phyloP scores from a whole-genome alignment of 768 basidiomycete species.

The Phanerochaete sordida region DNA sequence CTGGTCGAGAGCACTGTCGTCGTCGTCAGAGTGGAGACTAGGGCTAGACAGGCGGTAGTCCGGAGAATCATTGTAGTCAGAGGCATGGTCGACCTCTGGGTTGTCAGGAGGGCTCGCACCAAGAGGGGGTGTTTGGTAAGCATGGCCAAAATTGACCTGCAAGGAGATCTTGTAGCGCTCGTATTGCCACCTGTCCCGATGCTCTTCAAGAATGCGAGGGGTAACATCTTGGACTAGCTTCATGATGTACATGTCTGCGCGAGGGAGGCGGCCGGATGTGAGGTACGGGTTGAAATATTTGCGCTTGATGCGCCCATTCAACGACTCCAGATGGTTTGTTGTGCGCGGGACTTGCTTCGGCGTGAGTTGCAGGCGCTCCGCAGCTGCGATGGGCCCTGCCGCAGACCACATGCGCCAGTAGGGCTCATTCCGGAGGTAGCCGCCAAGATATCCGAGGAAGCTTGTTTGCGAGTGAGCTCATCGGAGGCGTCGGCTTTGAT shows the following conservation, averaged over 20 bases:
- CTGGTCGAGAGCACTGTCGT: too few relatives aligned
- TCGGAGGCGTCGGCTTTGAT: neutral
- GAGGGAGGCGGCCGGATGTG: neutral
- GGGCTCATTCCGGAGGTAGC: neutral
- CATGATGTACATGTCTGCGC: neutral
- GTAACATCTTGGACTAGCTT: neutral
- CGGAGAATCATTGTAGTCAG: too few relatives aligned
- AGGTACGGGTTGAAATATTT: conserved; percentile 17
- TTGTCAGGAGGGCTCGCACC: too few relatives aligned
- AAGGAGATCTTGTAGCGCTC: too few relatives aligned
- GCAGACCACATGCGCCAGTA: conserved; percentile 30
- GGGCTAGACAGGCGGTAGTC: too few relatives aligned
- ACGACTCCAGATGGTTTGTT: conserved; percentile 34
- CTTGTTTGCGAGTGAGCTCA: neutral
- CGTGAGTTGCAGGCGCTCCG: conserved; percentile 19
- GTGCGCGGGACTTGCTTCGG: conserved; percentile 25
- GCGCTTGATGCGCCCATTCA: conserved; percentile 30
- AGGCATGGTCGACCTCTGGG: too few relatives aligned
- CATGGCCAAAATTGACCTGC: too few relatives aligned
- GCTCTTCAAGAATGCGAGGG: neutral
- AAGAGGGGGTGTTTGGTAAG: too few relatives aligned
- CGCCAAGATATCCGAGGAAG: neutral
- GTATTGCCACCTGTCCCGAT: neutral
- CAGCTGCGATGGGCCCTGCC: conserved; percentile 24
- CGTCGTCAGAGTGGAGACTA: too few relatives aligned